Evolutionary conservation across 345 rosid genomes (phyloP), one percentile per base, ranked within the genome.

Genomic region (Euphorbia pulcherrima): DNA sequence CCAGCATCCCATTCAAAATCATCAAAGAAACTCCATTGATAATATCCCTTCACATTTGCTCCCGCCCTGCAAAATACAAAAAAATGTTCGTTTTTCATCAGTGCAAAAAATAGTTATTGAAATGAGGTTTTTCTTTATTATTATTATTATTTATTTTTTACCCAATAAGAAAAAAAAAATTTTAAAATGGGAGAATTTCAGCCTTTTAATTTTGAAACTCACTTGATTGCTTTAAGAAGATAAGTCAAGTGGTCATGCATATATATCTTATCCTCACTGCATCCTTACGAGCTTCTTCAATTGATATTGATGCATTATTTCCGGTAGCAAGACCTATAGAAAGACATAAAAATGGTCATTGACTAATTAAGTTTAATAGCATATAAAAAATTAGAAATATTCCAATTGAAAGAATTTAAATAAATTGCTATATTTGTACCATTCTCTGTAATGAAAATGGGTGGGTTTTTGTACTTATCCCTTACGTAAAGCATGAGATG

Each of bases 1-100:
- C 96, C 91, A 2, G 67, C 68, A 61, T 48, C 50, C 92, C 92
- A 87, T 54, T 84, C 88, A 1, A 86, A 88, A 72, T 87, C 79
- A 66, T 86, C 91, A 6, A 85, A 39, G 57, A 89, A 81, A 21
- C 86, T 74, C 96, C 92, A 89, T 46, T 66, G 71, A 7, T 68
- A 83, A 61, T 87, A 90, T 24, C 84, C 86, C 69, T 73, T 82
- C 46, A 87, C 86, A n/a, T 83, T 69, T 0, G 72, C 84, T 62
- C 88, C 88, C 9, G 80, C 84, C 77, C 81, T 84, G 77, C 66
- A 21, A 9, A 23, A 54, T 6, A 44, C 2, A 44, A 44, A 1
- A 1, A 2, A 57, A 33, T n/a, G n/a, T 23, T 5, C 10, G 1
- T 56, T 13, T 41, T n/a, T 29, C 5, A 13, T 33, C 37, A 33